Conservation (phyloP, 1,284 basidiomycete genomes). For the Melanopsichium pennsylvanicum region DNA sequence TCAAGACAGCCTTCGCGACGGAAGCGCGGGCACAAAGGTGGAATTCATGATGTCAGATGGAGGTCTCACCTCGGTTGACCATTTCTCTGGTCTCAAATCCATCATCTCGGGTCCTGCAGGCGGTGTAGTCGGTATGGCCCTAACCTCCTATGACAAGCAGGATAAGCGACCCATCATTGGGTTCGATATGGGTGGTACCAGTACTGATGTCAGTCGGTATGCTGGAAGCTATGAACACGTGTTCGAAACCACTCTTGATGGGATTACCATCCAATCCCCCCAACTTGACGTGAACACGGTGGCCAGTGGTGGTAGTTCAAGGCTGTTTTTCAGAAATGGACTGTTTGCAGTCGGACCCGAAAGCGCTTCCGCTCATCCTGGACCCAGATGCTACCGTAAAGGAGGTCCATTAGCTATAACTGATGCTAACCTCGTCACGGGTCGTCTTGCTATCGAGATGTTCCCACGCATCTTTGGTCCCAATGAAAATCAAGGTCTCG, state of each 20-base stretch:
- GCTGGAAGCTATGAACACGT: conserved; percentile 85
- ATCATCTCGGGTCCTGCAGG: conserved; percentile 88
- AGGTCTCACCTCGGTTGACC: conserved; percentile 81
- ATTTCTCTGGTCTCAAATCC: conserved; percentile 86
- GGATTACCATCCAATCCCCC: conserved; percentile 85
- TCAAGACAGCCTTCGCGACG: conserved; percentile 74
- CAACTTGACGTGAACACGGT: conserved; percentile 70
- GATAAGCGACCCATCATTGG: conserved; percentile 75
- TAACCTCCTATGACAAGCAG: conserved; percentile 80
- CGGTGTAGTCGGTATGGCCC: conserved; percentile 84
- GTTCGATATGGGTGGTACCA: conserved; percentile 75
- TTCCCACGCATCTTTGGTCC: conserved; percentile 90
- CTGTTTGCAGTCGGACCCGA: conserved; percentile 64
- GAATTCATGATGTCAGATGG: conserved; percentile 69
- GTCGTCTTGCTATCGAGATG: conserved; percentile 61
- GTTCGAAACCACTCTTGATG: conserved; percentile 89
- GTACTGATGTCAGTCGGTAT: conserved; percentile 86
- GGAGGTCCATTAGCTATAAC: conserved; percentile 64
- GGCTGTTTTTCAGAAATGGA: conserved; percentile 63
- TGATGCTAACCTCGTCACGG: conserved; percentile 64
- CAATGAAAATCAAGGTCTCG: conserved; percentile 81
- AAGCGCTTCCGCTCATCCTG: conserved; percentile 62
- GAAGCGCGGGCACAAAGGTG: conserved; percentile 62
- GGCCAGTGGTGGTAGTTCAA: conserved; percentile 59
- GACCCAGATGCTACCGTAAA: conserved; percentile 64